phyloP scores from a whole-genome alignment of 768 basidiomycete genomes.

The Steccherinum ochraceum region DNA sequence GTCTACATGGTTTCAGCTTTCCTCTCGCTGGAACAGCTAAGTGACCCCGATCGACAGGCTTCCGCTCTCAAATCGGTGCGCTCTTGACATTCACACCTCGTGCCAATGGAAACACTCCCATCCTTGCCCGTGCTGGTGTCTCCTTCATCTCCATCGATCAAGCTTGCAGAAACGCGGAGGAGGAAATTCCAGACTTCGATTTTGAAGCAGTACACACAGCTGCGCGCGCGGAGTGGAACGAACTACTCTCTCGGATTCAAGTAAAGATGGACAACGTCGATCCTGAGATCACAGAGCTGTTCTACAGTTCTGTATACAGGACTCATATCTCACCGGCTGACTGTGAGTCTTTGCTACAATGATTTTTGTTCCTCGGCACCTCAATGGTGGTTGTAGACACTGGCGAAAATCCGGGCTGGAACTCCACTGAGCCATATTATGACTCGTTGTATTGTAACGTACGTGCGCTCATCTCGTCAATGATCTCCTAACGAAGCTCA shows the following conservation, averaged over 20 bases:
- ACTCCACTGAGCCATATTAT: conserved; percentile 58
- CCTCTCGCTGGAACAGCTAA: too few species aligned
- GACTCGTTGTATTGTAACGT: conserved; percentile 68
- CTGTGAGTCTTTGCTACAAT: conserved; percentile 39
- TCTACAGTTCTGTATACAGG: conserved; percentile 62
- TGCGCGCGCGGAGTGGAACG: conserved; percentile 48
- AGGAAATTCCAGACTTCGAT: conserved; percentile 53
- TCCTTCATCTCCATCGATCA: conserved; percentile 56
- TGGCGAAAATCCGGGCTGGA: conserved; percentile 60
- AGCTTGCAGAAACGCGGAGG: conserved; percentile 54
- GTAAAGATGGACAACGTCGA: conserved; percentile 44
- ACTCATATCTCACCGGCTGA: conserved; percentile 61
- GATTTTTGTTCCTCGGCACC: background rate
- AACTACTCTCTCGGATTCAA: conserved; percentile 47
- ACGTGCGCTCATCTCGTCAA: conserved; percentile 10
- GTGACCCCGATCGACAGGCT: too few species aligned
- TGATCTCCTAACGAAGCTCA: background rate
- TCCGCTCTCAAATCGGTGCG: conserved; percentile 45
- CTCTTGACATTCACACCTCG: conserved; percentile 45
- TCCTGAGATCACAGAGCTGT: conserved; percentile 42
- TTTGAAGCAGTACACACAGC: conserved; percentile 42
- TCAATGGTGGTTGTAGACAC: conserved; percentile 34
- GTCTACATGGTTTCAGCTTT: too few species aligned
- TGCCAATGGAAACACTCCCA: conserved; percentile 32
- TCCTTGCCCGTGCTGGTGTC: conserved; percentile 58